Evolutionary conservation across 176 grass and related monocot species (phyloP).

Genomic region (Lolium rigidum): DNA sequence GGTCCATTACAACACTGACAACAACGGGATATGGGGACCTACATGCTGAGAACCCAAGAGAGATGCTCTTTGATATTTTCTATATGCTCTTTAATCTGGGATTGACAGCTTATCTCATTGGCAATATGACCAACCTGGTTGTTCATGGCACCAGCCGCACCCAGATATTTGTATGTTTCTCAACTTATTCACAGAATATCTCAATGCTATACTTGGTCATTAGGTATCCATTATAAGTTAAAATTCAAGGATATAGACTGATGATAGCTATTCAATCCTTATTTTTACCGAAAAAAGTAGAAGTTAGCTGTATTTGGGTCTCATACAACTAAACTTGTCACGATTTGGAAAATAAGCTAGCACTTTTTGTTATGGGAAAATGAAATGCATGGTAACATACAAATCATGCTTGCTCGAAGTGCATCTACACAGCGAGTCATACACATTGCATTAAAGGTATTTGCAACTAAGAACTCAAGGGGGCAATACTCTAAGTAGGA

Average conservation of each 20-base stretch:
- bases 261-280: neutral
- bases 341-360: constrained; percentile 25
- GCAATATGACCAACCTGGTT: constrained; percentile 99
- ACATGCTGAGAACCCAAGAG: constrained; percentile 92
- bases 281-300: neutral
- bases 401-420: no score
- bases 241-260: constrained; percentile 6
- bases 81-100: constrained; percentile 99
- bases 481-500: neutral
- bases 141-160: constrained; percentile 97
- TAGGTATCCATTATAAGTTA: constrained; percentile 9
- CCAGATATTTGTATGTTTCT: constrained; percentile 76
- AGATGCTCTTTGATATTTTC: constrained; percentile 94
- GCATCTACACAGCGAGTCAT: no score
- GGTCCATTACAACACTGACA: constrained; percentile 98
- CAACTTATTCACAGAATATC: constrained; percentile 21
- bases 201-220: constrained; percentile 2
- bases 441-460: neutral
- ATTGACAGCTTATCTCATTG: constrained; percentile 92
- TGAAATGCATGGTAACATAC: neutral
- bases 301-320: neutral
- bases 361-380: constrained; percentile 12
- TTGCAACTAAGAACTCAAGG: neutral
- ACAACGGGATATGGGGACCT: constrained; percentile 96
- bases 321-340: constrained; percentile 18